phyloP scores from a whole-genome alignment of 441 rosid species.

The Euphorbia celastroides region DNA sequence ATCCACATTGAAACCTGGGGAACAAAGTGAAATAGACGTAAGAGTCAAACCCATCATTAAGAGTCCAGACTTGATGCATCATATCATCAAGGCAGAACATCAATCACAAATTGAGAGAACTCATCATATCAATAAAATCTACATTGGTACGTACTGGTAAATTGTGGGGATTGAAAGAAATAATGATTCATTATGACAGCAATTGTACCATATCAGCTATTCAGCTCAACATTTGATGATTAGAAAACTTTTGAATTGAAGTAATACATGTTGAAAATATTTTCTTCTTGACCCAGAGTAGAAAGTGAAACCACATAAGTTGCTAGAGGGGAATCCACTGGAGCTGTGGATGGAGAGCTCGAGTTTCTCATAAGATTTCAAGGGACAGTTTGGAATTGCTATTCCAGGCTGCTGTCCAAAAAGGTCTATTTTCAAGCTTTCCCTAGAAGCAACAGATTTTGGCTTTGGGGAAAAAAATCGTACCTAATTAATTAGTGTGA shows the following conservation, averaged over 20 bases:
- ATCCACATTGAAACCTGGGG: slow-evolving; percentile 49
- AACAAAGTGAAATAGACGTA: neutral
- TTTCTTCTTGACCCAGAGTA: too few species aligned
- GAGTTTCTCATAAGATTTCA: too few species aligned
- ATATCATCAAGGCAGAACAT: neutral
- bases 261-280: too few species aligned
- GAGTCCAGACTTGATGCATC: neutral
- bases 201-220: neutral
- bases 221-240: neutral
- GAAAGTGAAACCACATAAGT: too few species aligned
- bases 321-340: slow-evolving; percentile 23
- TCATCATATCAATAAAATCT: neutral
- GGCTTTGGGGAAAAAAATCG: too few species aligned
- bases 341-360: slow-evolving; percentile 46
- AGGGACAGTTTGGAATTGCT: too few species aligned
- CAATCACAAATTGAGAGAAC: neutral
- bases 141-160: neutral
- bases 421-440: too few species aligned
- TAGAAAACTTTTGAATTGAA: neutral
- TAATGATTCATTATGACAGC: neutral
- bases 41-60: neutral
- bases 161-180: neutral
- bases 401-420: too few species aligned
- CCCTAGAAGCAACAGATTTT: too few species aligned
- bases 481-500: too few species aligned